Evolutionary conservation across 139 green algal genomes (phyloP), one percentile per base, ranked within the genome.

Genomic region (Micractinium conductrix): DNA sequence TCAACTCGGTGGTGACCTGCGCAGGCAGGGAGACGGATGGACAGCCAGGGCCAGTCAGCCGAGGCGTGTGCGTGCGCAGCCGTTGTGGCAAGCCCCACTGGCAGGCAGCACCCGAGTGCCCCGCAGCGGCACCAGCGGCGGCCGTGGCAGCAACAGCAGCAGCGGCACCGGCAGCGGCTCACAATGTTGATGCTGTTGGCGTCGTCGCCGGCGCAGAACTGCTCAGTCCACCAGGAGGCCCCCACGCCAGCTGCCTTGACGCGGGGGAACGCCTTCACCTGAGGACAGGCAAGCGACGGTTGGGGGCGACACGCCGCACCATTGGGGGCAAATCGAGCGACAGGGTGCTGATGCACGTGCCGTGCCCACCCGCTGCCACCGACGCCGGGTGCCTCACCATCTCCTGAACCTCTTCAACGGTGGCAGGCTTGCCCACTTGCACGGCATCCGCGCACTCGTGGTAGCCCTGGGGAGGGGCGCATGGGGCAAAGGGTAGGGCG

Each of bases 181-280:
- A 83, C 75, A 60, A 83, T 74, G 43, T 83, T 83, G 22, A 83
- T 26, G 4, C 40, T 33, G 60, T 50, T n/a, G 30, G 24, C 38
- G 60, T 58, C 26, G 62, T 45, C 74, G 60, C 78, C 60, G 26
- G 78, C 40, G 37, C 92, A 95, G 42, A 95, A 95, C 75, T 93
- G 85, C 79, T 95, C 75, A 33, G 85, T 70, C 89, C 91, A 94
- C 93, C 93, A 96, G 30, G 37, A 86, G 82, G 95, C 88, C 12
- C 93, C 93, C 19, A 93, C 88, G 28, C 92, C 92, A 0, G 89
- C 83, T 24, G 79, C 93, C 55, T 95, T 94, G 28, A 95, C 92
- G 0, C 45, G 60, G 53, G 83, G 62, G 50, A 86, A 91, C 42
- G 65, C 33, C 14, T 63, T n/a, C 8, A 94, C 84, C 35, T 78